Base-by-base conservation (phyloP, 345 rosid species). In the Cardiospermum halicacabum region DNA sequence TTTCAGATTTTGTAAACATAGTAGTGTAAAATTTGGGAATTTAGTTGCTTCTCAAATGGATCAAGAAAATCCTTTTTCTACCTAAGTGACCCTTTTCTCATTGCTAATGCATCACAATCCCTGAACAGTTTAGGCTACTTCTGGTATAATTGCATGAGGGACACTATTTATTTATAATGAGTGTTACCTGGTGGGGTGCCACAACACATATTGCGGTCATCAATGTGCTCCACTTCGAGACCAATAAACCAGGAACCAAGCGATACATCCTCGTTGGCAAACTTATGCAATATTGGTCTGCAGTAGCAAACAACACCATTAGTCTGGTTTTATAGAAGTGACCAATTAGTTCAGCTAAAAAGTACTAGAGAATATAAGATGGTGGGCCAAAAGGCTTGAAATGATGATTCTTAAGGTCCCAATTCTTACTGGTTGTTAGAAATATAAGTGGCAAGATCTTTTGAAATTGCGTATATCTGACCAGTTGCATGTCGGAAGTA, bases 401-500 rank as follows among this genome's bases (percentile, higher is more conserved):
- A 37, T 18, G 31, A 53, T 37, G 45, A 22, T 53, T 64, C 53
- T 12, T 21, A 69, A 37, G 45, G 25, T 50, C 27, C 4, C 47
- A 49, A 43, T 70, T 40, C 95, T 73, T 75, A 95, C 97, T 87
- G 96, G 74, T 95, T 94, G 55, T 76, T 70, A 31, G 97, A 77
- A 64, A 95, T 84, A 82, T 91, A 95, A 53, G 81, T 75, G 9
- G 97, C 99, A 27, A 94, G 92, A 82, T 89, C 99, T 69, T 80
- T 95, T 5, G 99, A 95, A 70, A 95, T 72, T 18, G 97, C 99
- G 75, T 95, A 91, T 67, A 95, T 95, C 79, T 95, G 99, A 58
- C 99, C 99, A 2, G 97, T 87, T 66, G 97, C 99, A 75, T 95
- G 99, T 66, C 96, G 81, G 56, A 95, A 95, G 76, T 91, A 95